phyloP scores from a whole-genome alignment of 1,284 basidiomycete species.

The Fistulina hepatica region DNA sequence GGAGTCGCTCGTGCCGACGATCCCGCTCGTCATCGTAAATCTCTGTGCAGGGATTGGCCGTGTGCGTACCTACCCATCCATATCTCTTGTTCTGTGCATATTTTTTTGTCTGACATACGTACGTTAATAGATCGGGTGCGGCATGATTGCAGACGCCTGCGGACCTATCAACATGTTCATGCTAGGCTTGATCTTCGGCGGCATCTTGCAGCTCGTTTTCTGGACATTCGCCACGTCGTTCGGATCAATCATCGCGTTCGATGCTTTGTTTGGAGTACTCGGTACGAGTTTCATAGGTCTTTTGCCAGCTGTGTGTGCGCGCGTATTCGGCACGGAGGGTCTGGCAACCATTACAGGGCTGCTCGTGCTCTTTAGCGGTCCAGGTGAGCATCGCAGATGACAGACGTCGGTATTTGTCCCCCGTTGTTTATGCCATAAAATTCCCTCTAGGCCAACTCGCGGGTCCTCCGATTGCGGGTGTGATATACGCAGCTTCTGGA shows the following conservation, averaged over 20 bases:
- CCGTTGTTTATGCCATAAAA: not conserved
- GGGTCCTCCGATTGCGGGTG: conserved; percentile 17
- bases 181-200: conserved; percentile 18
- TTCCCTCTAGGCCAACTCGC: conserved; percentile 15
- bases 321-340: conserved; percentile 17
- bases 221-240: conserved; percentile 19
- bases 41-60: conserved; percentile 10
- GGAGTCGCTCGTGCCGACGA: conserved; percentile 16
- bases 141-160: conserved; percentile 16
- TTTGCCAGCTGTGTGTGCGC: conserved; percentile 19
- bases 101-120: not conserved
- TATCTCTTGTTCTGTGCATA: not conserved
- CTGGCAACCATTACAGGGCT: conserved; percentile 19
- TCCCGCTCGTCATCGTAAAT: conserved; percentile 19
- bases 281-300: conserved; percentile 19
- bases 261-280: conserved; percentile 17
- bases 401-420: not conserved
- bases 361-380: conserved; percentile 17
- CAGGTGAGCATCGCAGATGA: conserved; percentile 10
- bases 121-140: conserved; percentile 14
- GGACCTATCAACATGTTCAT: conserved; percentile 21
- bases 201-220: conserved; percentile 17
- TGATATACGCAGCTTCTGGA: conserved; percentile 15
- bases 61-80: not conserved
- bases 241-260: conserved; percentile 16